phyloP scores from a whole-genome alignment of 2,329 filamentous ascomycete species.

The Alternaria tenuissima region DNA sequence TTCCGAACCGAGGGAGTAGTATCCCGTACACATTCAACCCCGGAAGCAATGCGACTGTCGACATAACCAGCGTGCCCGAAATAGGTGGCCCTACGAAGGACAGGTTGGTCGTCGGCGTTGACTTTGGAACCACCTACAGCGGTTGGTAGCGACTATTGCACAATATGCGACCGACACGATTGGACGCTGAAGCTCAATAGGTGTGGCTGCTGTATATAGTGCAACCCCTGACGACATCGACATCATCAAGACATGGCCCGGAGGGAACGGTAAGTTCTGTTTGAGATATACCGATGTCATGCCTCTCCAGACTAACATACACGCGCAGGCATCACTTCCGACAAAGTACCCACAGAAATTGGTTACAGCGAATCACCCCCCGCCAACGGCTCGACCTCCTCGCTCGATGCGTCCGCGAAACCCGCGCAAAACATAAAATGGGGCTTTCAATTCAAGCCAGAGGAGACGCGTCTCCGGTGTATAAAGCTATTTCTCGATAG shows the following conservation, averaged over 20 bases:
- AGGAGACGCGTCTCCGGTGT: conserved; percentile 77
- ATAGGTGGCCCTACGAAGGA: conserved; percentile 54
- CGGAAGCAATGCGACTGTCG: conserved; percentile 34
- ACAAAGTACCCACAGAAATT: conserved; percentile 85
- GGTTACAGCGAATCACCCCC: conserved; percentile 55
- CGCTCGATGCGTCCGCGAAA: conserved; percentile 30
- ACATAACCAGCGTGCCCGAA: conserved; percentile 18
- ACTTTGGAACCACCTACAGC: conserved; percentile 86
- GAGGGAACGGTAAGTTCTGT: conserved; percentile 68
- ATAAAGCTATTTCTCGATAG: conserved; percentile 87
- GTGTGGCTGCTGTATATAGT: conserved; percentile 76
- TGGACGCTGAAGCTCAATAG: conserved; percentile 42
- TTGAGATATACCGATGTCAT: not conserved
- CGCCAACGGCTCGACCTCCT: conserved; percentile 5
- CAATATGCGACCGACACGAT: not conserved
- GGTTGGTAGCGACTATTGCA: conserved; percentile 54
- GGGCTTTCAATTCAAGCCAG: conserved; percentile 84
- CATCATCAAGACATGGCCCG: conserved; percentile 83
- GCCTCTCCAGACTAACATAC: conserved; percentile 18
- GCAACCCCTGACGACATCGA: conserved; percentile 81
- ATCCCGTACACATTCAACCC: conserved; percentile 46
- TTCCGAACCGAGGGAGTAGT: conserved; percentile 37
- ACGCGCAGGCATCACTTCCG: conserved; percentile 71
- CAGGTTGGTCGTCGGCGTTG: conserved; percentile 77
- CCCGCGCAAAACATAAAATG: conserved; percentile 63